Base-by-base conservation (phyloP, 306 rosid genomes). In the Castanea sativa region DNA sequence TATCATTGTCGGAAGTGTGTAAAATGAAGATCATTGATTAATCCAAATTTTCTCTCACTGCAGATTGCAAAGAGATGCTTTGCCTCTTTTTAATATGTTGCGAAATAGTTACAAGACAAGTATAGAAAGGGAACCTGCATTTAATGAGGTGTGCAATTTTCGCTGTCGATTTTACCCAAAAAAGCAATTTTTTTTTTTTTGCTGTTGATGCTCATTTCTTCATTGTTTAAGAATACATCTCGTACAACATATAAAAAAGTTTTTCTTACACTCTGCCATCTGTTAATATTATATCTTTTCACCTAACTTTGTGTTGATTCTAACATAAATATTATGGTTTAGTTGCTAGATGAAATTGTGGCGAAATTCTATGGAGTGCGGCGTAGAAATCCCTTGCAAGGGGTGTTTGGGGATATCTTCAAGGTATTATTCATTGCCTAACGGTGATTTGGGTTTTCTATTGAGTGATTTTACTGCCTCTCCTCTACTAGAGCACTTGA, bases 41-140 rank as follows among this genome's bases (percentile, higher is more conserved):
- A 53, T 73, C 61, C 35, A 2, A 51, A 53, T n/a, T 55, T 55
- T 72, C 23, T 41, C 64, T 30, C 35, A 21, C 73, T 83, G 80
- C 95, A 95, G 99, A 87, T 82, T 95, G 97, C 92, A 91, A 85
- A 90, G 98, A 86, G 96, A 93, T 83, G 94, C 98, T 72, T 71
- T 91, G 76, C 98, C 98, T 3, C 98, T 96, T 82, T 93, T 91
- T 71, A 96, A 87, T 78, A 91, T 90, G 94, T 79, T 96, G 85
- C 87, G 87, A 83, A 73, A 74, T 30, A 93, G 87, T 12, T 96
- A 84, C 86, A 91, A 90, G 85, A 52, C 92, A 60, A 68, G 89
- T 81, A 51, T 96, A 71, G 94, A 93, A 71, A 89, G 93, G 84
- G 99, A 95, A 73, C 97, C 97, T 64, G 58, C 89, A 25, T 88